Base-by-base conservation (phyloP, 352 stramenopile species). In the Phytophthora brassicae region DNA sequence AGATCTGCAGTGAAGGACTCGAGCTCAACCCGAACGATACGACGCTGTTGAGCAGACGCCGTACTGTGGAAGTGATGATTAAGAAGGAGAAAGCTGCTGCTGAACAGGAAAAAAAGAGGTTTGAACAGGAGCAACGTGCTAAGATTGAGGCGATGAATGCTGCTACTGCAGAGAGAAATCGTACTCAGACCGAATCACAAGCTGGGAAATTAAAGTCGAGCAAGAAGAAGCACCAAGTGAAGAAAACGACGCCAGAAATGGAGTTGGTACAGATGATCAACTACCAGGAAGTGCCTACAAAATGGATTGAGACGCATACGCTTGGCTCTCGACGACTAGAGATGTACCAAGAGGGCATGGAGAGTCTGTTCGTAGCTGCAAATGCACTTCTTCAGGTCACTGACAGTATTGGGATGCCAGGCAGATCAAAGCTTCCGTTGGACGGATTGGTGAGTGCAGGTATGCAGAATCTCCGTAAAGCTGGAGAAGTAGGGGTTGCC, bases 1-100 rank as follows among this genome's bases (percentile, higher is more conserved):
- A 74, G 29, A 61, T 73, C 12, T 82, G 74, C 22, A 62, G 66
- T 6, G 49, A 75, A 61, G 74, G 74, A 58, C 57, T 82, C 14
- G 48, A 61, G n/a, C 28, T 79, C 4, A 51, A 75, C 14, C 42
- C 33, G 20, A 35, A 56, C 17, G 72, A 81, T 35, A 35, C 19
- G 2, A 49, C 49, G 14, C 44, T 81, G 46, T 35, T 67, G 2
- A 54, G 43, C 19, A 64, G 72, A 31, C 62, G 35, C 41, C 45
- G 61, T 44, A 65, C 46, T 4, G 53, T 46, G 0, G 48, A 63
- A 14, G 16, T 29, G 5, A 56, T 66, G 55, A 65, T 72, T 17
- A 31, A 60, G n/a, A 38, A 61, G 31, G 48, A 64, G 9, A 63
- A 60, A 49, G 26, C 29, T 11, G 45, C 49, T 8, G 43, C 47